A percentile compares a stretch with the other conserved stretches of the same genome.
Conservation (phyloP, 345 rosid genomes). For the Populus davidiana region DNA sequence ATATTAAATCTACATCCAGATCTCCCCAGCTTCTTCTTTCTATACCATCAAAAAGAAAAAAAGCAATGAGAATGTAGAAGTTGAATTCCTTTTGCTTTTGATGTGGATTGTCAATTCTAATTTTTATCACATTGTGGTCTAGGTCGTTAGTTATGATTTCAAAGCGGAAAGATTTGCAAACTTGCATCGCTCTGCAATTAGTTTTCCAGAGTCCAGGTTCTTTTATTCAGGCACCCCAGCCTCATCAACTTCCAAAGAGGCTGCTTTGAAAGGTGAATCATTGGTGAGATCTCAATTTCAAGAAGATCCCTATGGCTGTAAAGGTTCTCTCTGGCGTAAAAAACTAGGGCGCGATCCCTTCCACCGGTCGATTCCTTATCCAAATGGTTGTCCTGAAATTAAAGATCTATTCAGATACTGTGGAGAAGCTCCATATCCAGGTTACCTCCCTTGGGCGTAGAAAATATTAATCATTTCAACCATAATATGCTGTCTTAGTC, state of each 20-base stretch:
- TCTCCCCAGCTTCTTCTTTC: not conserved
- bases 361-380: slow-evolving; percentile 86
- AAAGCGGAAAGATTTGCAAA: slow-evolving; percentile 79
- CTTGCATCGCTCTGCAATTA: slow-evolving; percentile 75
- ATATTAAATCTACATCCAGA: not conserved
- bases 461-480: not conserved
- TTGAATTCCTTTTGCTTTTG: not conserved
- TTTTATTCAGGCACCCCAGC: slow-evolving; percentile 71
- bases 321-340: slow-evolving; percentile 71
- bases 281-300: slow-evolving; percentile 74
- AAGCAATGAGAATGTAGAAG: not conserved
- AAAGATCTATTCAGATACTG: slow-evolving; percentile 76
- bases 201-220: slow-evolving; percentile 78
- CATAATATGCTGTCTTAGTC: not conserved
- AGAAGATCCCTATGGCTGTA: slow-evolving; percentile 86
- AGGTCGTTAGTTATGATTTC: slow-evolving; percentile 96
- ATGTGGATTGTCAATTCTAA: not conserved
- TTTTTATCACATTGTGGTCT: not conserved
- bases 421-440: slow-evolving; percentile 65
- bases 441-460: slow-evolving; percentile 73
- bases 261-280: slow-evolving; percentile 81
- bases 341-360: slow-evolving; percentile 90
- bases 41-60: not conserved
- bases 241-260: slow-evolving; percentile 55
- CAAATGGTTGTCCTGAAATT: slow-evolving; percentile 87